Percentiles rank a stretch among this genome's conserved stretches.
These are phyloP conservation scores for Botrytis fragariae DNA, from an alignment of 2,329 filamentous ascomycete genomes.

Conservation along the genomic window DNA sequence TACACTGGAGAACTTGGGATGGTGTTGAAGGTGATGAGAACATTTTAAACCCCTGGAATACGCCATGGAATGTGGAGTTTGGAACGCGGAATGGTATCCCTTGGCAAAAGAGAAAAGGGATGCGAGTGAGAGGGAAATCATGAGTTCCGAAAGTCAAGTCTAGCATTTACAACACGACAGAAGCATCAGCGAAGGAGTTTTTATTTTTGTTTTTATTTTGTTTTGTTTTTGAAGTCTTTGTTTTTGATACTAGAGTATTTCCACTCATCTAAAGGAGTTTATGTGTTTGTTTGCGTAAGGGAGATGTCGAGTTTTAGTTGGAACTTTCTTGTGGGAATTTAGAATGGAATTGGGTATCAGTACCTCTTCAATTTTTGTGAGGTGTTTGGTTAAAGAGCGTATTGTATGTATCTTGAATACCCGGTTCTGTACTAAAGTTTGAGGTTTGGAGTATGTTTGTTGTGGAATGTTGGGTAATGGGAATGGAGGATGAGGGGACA, in stretches of 20 bases:
- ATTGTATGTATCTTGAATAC: slow-evolving; percentile 11
- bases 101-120: neutral
- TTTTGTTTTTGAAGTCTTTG: neutral
- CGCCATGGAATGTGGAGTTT: slow-evolving; percentile 19
- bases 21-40: slow-evolving; percentile 15
- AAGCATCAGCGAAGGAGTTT: slow-evolving; percentile 34
- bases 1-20: slow-evolving; percentile 59
- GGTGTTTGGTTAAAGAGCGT: neutral
- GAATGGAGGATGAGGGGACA: neutral
- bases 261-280: neutral
- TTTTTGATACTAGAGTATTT: neutral
- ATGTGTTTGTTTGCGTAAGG: neutral
- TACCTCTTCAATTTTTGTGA: neutral
- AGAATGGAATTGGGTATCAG: neutral
- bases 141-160: neutral
- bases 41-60: neutral
- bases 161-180: slow-evolving; percentile 10
- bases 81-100: neutral
- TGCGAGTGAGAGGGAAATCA: neutral
- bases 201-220: slow-evolving; percentile 15
- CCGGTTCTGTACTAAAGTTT: neutral
- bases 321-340: neutral
- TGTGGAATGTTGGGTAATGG: neutral
- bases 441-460: neutral
- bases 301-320: neutral